phyloP scores from a whole-genome alignment of 2,329 filamentous ascomycete genomes.

The Dothistroma pini region DNA sequence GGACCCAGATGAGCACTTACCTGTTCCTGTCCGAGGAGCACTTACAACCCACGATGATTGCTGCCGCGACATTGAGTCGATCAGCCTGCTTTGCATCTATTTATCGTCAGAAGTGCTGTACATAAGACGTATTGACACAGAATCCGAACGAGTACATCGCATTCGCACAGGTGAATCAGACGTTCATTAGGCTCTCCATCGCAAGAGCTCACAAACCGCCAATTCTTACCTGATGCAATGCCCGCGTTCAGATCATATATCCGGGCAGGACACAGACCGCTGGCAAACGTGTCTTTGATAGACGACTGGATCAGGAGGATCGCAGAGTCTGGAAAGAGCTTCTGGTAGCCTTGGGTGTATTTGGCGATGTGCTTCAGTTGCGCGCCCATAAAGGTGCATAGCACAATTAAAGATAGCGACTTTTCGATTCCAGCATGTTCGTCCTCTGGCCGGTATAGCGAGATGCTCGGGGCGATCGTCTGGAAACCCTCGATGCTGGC shows the following conservation, averaged over 20 bases:
- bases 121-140: no score
- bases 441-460: conserved; percentile 3
- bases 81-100: conserved; percentile 6
- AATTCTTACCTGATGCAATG: not conserved
- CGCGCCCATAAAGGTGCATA: conserved; percentile 35
- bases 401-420: conserved; percentile 36
- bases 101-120: not conserved
- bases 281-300: conserved; percentile 21
- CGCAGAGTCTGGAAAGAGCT: conserved; percentile 25
- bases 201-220: not conserved
- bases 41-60: conserved; percentile 18
- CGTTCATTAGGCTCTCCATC: not conserved
- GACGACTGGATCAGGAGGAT: conserved; percentile 32
- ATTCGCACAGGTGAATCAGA: not conserved
- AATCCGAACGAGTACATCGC: not conserved
- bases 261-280: conserved; percentile 3
- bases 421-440: not conserved
- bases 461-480: conserved; percentile 4
- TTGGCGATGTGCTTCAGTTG: conserved; percentile 32
- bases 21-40: not conserved
- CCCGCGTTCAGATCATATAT: not conserved
- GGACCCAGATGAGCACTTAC: not conserved
- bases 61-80: conserved; percentile 16
- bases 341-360: conserved; percentile 31
- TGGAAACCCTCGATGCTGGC: conserved; percentile 4